Percentiles rank a stretch among this genome's conserved stretches.
Evolutionary conservation across 2,329 filamentous ascomycete genomes (phyloP).

Genomic region (Exserohilum rostratum): DNA sequence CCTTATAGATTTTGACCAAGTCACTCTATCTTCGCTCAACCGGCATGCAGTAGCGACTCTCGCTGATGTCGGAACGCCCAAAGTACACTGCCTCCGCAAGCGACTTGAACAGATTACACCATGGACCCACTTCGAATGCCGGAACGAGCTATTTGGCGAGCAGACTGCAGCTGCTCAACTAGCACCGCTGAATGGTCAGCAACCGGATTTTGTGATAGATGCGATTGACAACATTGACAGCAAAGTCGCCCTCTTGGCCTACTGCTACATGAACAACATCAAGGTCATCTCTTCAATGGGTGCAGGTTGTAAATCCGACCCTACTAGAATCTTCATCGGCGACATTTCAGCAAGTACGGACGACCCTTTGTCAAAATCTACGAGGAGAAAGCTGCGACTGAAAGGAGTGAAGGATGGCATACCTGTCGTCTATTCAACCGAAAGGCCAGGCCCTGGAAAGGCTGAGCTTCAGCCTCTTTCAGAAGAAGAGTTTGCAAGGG

Average conservation of each 20-base stretch:
- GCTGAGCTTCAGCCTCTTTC: slow-evolving; percentile 84
- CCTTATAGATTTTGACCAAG: slow-evolving; percentile 96
- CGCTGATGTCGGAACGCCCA: slow-evolving; percentile 89
- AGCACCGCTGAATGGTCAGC: slow-evolving; percentile 67
- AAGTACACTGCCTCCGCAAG: slow-evolving; percentile 82
- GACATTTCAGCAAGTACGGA: slow-evolving; percentile 90
- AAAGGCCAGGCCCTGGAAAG: slow-evolving; percentile 88
- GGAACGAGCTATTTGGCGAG: slow-evolving; percentile 81
- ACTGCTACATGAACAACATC: slow-evolving; percentile 78
- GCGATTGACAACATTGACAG: slow-evolving; percentile 99
- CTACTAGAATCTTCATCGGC: slow-evolving; percentile 83
- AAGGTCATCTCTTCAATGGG: slow-evolving; percentile 95
- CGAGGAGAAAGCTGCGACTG: slow-evolving; percentile 76
- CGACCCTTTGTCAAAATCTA: slow-evolving; percentile 85
- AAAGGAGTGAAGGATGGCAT: slow-evolving; percentile 84
- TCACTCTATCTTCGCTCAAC: slow-evolving; percentile 91
- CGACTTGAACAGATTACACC: slow-evolving; percentile 85
- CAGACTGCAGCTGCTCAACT: slow-evolving; percentile 70
- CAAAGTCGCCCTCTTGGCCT: slow-evolving; percentile 87
- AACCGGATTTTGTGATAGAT: slow-evolving; percentile 89
- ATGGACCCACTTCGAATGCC: slow-evolving; percentile 88
- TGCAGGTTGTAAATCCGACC: slow-evolving; percentile 88
- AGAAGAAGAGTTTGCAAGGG: slow-evolving; percentile 87
- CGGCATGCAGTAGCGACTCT: slow-evolving; percentile 94
- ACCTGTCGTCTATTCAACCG: slow-evolving; percentile 89